Conservation (phyloP, 1,284 basidiomycete species). For the Porogramme epimiltina region DNA sequence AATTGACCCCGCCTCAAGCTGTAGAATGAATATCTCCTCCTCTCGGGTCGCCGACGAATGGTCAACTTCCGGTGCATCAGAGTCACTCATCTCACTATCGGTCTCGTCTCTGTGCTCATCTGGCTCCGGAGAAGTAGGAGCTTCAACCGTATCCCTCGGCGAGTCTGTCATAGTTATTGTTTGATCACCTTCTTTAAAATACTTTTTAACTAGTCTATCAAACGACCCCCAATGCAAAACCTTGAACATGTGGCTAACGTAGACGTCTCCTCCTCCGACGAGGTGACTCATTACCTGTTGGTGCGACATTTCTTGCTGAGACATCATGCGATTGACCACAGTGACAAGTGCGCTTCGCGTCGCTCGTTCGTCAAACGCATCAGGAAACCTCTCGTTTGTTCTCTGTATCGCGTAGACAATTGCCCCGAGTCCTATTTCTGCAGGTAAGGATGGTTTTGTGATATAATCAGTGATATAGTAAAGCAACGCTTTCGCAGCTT, state of each 20-base stretch:
- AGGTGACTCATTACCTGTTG: constrained; percentile 1
- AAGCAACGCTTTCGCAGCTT: constrained; percentile 29
- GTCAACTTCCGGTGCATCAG: no score
- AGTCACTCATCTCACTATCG: background rate
- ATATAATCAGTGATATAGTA: constrained; percentile 37
- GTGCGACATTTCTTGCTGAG: background rate
- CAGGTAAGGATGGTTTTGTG: constrained; percentile 22
- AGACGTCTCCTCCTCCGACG: background rate
- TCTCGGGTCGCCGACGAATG: no score
- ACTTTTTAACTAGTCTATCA: background rate
- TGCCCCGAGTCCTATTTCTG: constrained; percentile 7
- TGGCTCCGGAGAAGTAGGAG: no score
- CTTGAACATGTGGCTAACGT: background rate
- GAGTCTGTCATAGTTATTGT: no score
- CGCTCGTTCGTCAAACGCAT: background rate
- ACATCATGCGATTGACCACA: constrained; percentile 1
- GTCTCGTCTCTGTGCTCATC: background rate
- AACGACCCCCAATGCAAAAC: background rate
- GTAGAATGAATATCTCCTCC: background rate
- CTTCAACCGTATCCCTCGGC: no score
- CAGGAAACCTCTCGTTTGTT: background rate
- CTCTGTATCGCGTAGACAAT: constrained; percentile 1
- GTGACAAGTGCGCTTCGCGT: background rate
- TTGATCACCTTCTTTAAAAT: no score
- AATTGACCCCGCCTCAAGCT: background rate